Conservation (phyloP, 2,329 filamentous ascomycete genomes). For the Sporothrix schenckii region DNA sequence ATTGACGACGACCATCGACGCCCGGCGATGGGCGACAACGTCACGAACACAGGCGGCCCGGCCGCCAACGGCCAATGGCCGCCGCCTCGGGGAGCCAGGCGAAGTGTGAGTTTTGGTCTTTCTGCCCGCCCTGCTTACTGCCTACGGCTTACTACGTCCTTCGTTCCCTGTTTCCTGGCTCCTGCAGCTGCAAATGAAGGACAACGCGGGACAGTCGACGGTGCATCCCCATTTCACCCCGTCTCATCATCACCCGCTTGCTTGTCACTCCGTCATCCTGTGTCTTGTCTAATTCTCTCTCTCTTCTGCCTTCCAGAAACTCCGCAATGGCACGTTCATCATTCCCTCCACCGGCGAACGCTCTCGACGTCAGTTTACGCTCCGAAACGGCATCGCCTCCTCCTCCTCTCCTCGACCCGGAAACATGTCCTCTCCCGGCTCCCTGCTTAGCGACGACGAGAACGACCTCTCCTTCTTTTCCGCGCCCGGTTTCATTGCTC, state of each 20-base stretch:
- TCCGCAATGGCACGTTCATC: slow-evolving; percentile 84
- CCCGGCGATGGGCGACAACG: slow-evolving; percentile 42
- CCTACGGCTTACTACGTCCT: no score
- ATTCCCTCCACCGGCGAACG: slow-evolving; percentile 85
- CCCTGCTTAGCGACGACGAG: slow-evolving; percentile 25
- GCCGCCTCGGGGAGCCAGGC: slow-evolving; percentile 50
- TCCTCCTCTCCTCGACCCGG: slow-evolving; percentile 41
- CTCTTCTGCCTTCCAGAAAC: slow-evolving; percentile 54
- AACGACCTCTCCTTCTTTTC: slow-evolving; percentile 42
- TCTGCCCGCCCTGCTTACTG: neutral
- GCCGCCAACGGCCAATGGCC: slow-evolving; percentile 45
- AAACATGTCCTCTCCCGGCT: slow-evolving; percentile 18
- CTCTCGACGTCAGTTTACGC: slow-evolving; percentile 75
- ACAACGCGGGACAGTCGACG: slow-evolving; percentile 13
- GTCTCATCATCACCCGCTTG: neutral
- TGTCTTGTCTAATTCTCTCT: neutral
- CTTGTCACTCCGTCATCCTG: neutral
- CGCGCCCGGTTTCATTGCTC: slow-evolving; percentile 40
- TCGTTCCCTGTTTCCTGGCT: neutral
- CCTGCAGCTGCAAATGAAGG: slow-evolving; percentile 13
- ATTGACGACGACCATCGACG: slow-evolving; percentile 14
- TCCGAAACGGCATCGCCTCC: slow-evolving; percentile 53
- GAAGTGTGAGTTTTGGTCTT: slow-evolving; percentile 47
- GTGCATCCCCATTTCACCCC: neutral
- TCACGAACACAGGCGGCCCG: slow-evolving; percentile 18